Conservation (phyloP, 1,139 yeast genomes). For the Kazachstania sp. region DNA sequence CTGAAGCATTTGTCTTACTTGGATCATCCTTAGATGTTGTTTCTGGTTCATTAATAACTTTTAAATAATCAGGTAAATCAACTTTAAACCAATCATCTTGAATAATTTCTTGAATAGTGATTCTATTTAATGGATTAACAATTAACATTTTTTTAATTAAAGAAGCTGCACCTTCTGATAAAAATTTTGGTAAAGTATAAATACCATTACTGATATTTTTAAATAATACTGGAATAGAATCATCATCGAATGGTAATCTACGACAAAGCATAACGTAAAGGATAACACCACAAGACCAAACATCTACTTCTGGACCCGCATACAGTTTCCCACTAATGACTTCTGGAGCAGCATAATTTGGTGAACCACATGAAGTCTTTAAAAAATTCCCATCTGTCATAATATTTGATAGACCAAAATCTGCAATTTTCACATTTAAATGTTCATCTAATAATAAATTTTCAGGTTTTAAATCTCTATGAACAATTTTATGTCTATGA, state of each 20-base stretch:
- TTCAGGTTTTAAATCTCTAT: slow-evolving; percentile 92
- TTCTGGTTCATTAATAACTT: slow-evolving; percentile 28
- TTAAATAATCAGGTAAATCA: slow-evolving; percentile 71
- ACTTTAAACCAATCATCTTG: slow-evolving; percentile 93
- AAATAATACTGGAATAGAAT: slow-evolving; percentile 90
- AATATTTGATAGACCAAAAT: slow-evolving; percentile 88
- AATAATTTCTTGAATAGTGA: slow-evolving; percentile 88
- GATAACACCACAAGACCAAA: slow-evolving; percentile 97
- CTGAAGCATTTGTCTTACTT: background rate
- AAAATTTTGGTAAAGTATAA: slow-evolving; percentile 81
- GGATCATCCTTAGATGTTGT: background rate
- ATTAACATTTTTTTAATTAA: slow-evolving; percentile 87
- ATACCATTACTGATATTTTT: slow-evolving; percentile 94
- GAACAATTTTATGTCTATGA: slow-evolving; percentile 95
- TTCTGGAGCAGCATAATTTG: slow-evolving; percentile 98
- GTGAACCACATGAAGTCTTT: slow-evolving; percentile 94
- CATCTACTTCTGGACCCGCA: slow-evolving; percentile 99
- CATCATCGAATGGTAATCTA: slow-evolving; percentile 94
- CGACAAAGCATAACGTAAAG: slow-evolving; percentile 96
- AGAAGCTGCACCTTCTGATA: slow-evolving; percentile 81
- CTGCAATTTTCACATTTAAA: slow-evolving; percentile 91
- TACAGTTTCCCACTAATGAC: slow-evolving; percentile 92
- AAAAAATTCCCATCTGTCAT: slow-evolving; percentile 98
- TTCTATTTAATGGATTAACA: slow-evolving; percentile 91
- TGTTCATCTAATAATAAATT: slow-evolving; percentile 85